phyloP scores from a whole-genome alignment of 2,329 filamentous ascomycete genomes.

The Trichophyton verrucosum region DNA sequence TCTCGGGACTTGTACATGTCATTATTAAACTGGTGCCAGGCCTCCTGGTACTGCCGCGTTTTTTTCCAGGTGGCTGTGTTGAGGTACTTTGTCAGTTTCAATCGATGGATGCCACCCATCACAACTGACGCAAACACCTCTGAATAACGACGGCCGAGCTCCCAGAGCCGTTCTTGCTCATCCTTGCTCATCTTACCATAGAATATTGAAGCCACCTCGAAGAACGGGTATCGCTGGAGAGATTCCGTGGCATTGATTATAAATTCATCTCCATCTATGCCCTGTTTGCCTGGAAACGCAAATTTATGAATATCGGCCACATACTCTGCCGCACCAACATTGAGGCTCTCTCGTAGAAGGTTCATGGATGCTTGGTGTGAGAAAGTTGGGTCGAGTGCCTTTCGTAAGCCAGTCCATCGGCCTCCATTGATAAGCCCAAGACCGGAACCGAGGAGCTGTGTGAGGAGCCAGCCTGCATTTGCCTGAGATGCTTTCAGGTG shows the following conservation, averaged over 20 bases:
- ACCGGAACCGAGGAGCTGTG: conserved; percentile 33
- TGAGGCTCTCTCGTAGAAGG: neutral
- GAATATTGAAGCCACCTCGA: neutral
- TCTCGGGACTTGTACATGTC: neutral
- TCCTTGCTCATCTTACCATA: neutral
- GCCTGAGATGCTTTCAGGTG: conserved; percentile 35
- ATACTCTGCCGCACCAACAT: neutral
- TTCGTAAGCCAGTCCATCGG: conserved; percentile 17
- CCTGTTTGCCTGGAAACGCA: neutral
- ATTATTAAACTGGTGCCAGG: neutral
- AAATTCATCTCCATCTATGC: neutral
- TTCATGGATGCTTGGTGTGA: neutral
- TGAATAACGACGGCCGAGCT: neutral
- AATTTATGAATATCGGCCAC: neutral
- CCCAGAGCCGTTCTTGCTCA: neutral
- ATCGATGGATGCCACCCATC: neutral
- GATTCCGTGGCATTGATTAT: neutral
- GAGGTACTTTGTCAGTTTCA: neutral
- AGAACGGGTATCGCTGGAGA: neutral
- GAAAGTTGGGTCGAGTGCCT: neutral
- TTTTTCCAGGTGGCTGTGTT: neutral
- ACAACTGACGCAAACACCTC: neutral
- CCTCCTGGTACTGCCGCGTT: neutral
- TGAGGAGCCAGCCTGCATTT: conserved; percentile 31
- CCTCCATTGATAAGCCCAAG: conserved; percentile 30